These are phyloP conservation scores for Boletus rubroflammeus DNA, from an alignment of 768 basidiomycete species.

Conservation along the genomic window DNA sequence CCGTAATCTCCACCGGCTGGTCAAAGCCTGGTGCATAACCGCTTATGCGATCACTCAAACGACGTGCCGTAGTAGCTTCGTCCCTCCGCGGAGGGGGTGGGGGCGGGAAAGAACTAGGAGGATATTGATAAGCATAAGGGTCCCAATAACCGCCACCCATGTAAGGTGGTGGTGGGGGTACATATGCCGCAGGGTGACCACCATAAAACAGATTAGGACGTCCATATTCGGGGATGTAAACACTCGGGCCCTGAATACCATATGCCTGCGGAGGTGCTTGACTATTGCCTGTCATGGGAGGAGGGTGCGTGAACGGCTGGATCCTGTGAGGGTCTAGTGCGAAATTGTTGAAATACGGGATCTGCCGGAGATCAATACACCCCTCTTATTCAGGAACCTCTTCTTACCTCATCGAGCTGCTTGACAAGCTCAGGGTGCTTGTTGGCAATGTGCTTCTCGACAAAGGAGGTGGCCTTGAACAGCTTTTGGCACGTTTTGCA, in stretches of 20 bases:
- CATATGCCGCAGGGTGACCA: constrained; percentile 33
- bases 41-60: constrained; percentile 77
- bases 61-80: constrained; percentile 54
- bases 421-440: constrained; percentile 89
- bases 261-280: constrained; percentile 85
- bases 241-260: constrained; percentile 62
- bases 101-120: constrained; percentile 35
- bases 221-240: constrained; percentile 47
- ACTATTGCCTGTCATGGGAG: constrained; percentile 58
- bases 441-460: constrained; percentile 95
- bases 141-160: constrained; percentile 43
- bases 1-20: constrained; percentile 38
- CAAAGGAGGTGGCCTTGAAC: constrained; percentile 95
- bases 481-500: constrained; percentile 97
- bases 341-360: constrained; percentile 93
- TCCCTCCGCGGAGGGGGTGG: constrained; percentile 49
- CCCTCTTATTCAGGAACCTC: constrained; percentile 5
- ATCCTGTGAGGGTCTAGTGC: constrained; percentile 94
- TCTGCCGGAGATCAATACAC: constrained; percentile 40
- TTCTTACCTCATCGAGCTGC: constrained; percentile 75
- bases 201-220: constrained; percentile 40
- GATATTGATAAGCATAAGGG: constrained; percentile 42
- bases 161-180: constrained; percentile 37
- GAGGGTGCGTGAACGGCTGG: constrained; percentile 79
- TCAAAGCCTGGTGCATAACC: constrained; percentile 60